These are phyloP conservation scores for Stagonosporopsis cucurbitacearum DNA, from an alignment of 2,329 filamentous ascomycete species.

Conservation along the genomic window DNA sequence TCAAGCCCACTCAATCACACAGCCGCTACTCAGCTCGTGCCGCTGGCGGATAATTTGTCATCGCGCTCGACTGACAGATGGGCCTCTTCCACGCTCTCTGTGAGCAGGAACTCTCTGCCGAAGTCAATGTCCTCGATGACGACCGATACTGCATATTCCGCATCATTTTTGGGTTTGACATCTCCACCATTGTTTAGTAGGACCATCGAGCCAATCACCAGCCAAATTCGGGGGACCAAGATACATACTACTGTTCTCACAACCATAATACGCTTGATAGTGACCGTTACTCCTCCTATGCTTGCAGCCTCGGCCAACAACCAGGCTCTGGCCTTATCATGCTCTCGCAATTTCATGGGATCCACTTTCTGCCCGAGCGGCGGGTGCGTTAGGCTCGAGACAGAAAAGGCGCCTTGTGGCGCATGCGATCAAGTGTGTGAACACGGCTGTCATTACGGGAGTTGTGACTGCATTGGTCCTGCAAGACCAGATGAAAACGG, in stretches of 20 bases:
- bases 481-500: not conserved
- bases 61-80: not conserved
- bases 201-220: not conserved
- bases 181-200: not conserved
- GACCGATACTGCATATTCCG: not conserved
- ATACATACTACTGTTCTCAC: not conserved
- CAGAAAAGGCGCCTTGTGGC: slow-evolving; percentile 5
- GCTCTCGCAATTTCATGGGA: not conserved
- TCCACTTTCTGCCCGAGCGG: slow-evolving; percentile 7
- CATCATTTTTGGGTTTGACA: not conserved
- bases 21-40: not conserved
- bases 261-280: not conserved
- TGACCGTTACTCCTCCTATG: not conserved
- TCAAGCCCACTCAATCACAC: not conserved
- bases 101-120: not conserved
- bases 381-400: slow-evolving; percentile 3
- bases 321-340: not conserved
- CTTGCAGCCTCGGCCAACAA: not conserved
- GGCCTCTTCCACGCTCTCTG: not conserved
- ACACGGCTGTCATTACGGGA: not conserved
- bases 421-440: slow-evolving; percentile 4
- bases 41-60: not conserved
- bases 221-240: not conserved
- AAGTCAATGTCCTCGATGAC: not conserved
- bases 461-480: slow-evolving; percentile 2